phyloP scores from a whole-genome alignment of 2,329 filamentous ascomycete species.

The Phyllosticta ampelicida region DNA sequence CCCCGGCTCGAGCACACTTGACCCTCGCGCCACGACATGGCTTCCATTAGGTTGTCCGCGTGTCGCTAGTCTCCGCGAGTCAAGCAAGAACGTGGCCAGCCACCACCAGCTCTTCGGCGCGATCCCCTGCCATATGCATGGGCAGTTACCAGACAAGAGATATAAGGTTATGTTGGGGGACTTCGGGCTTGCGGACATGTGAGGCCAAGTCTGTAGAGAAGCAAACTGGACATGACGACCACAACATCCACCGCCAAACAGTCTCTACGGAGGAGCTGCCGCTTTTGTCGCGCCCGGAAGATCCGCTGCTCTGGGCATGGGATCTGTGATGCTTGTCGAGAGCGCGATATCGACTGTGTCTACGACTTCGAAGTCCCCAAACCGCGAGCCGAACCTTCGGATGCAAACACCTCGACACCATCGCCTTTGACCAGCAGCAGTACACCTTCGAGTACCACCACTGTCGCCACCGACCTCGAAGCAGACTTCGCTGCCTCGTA shows the following conservation, averaged over 20 bases:
- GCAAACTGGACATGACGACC: neutral
- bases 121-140: neutral
- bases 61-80: neutral
- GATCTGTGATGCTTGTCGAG: neutral
- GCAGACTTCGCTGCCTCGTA: neutral
- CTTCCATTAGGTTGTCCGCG: neutral
- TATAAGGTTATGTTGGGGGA: neutral
- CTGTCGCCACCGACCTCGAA: neutral
- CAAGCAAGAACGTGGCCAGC: neutral
- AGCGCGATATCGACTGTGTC: neutral
- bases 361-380: neutral
- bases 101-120: neutral
- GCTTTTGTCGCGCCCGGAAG: neutral
- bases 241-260: neutral
- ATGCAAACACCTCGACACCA: neutral
- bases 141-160: neutral
- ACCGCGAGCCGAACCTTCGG: neutral
- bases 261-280: neutral
- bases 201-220: neutral
- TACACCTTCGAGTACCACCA: neutral
- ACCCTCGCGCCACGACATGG: neutral
- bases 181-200: neutral
- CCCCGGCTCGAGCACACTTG: neutral
- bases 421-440: neutral
- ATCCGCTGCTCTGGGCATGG: neutral